Percentiles rank a stretch among this genome's conserved stretches.
phyloP scores from a whole-genome alignment of 1,139 yeast species.

The Komagataea norvegica region DNA sequence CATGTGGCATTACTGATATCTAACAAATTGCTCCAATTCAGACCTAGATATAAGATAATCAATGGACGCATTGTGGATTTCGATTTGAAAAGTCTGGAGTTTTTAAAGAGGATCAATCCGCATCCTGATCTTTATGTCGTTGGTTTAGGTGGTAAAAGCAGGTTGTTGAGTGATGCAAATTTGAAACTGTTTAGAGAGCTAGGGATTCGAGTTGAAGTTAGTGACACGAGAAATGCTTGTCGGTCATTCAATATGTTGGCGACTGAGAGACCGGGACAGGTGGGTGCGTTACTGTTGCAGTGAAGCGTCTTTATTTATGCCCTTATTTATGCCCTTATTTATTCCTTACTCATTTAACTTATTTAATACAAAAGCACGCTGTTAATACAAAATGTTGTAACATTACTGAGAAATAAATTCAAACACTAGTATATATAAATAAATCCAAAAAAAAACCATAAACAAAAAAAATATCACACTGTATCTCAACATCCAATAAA shows the following conservation, averaged over 20 bases:
- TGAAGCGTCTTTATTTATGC: too few relatives aligned
- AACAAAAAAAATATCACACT: too few relatives aligned
- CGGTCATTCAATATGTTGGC: conserved; percentile 69
- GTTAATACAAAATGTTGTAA: too few relatives aligned
- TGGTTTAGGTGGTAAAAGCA: conserved; percentile 61
- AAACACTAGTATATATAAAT: too few relatives aligned
- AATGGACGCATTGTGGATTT: conserved; percentile 45
- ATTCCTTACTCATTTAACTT: background rate
- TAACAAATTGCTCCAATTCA: conserved; percentile 59
- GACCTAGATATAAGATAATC: conserved; percentile 30
- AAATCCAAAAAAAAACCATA: too few relatives aligned
- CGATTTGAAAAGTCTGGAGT: conserved; percentile 37
- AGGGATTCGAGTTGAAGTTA: conserved; percentile 67
- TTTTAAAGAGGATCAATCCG: conserved; percentile 60
- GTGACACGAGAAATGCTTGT: conserved; percentile 66
- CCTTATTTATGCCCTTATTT: conserved; percentile 3
- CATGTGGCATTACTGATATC: conserved; percentile 49
- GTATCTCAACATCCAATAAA: too few relatives aligned
- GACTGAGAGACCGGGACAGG: conserved; percentile 69
- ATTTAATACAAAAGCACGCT: background rate
- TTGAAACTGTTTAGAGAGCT: conserved; percentile 44
- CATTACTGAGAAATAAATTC: too few relatives aligned
- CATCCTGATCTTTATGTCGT: conserved; percentile 72
- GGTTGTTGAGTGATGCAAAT: conserved; percentile 57
- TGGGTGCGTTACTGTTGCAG: conserved; percentile 62